Conservation (phyloP, 169 alveolate species). For the Perkinsus olseni region DNA sequence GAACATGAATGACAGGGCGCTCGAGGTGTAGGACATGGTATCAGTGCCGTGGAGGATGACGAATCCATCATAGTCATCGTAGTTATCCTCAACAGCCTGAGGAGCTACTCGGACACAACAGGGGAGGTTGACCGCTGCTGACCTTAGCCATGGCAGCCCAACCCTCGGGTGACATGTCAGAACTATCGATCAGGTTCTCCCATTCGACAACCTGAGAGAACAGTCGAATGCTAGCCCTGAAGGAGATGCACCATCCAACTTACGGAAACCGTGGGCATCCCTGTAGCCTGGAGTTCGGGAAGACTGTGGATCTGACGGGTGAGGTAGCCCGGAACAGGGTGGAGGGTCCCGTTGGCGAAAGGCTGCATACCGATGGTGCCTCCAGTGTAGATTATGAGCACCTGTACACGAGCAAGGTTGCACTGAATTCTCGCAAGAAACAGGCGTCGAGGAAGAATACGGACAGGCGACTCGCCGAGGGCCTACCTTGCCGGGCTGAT, state of each 20-base stretch:
- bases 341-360: conserved; percentile 23
- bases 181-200: conserved; percentile 33
- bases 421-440: too few relatives aligned
- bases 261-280: neutral
- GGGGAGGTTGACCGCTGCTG: too few relatives aligned
- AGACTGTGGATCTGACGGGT: conserved; percentile 1
- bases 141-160: conserved; percentile 50
- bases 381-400: conserved; percentile 45
- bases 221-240: conserved; percentile 15
- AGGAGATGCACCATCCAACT: neutral
- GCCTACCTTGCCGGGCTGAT: neutral
- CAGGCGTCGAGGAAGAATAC: too few relatives aligned
- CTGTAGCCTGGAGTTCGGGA: conserved; percentile 30
- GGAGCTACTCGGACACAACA: too few relatives aligned
- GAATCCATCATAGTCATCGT: conserved; percentile 58
- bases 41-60: conserved; percentile 74
- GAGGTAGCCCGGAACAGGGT: neutral
- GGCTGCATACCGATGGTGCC: conserved; percentile 53
- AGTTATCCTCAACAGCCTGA: conserved; percentile 42
- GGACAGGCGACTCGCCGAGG: neutral
- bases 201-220: conserved; percentile 27
- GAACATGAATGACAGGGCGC: conserved; percentile 63
- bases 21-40: conserved; percentile 72
- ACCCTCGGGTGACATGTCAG: conserved; percentile 20
- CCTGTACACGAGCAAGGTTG: neutral